phyloP scores from a whole-genome alignment of 495 filamentous ascomycete species.

The Penicillium coffeae region DNA sequence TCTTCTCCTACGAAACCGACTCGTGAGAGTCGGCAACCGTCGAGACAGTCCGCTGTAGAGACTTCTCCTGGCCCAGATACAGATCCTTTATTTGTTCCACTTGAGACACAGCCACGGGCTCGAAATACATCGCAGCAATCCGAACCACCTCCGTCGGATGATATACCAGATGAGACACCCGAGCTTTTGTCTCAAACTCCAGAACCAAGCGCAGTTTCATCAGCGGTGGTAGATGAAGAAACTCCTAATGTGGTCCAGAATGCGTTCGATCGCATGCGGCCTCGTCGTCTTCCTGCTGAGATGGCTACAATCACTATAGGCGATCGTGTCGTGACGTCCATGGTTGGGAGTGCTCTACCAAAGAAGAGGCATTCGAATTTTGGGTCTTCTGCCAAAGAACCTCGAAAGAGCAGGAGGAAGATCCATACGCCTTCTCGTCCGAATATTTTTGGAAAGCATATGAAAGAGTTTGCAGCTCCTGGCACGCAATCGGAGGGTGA shows the following conservation, averaged over 20 bases:
- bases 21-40: not conserved
- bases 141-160: not conserved
- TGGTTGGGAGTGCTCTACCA: slow-evolving; percentile 48
- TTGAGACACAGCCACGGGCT: not conserved
- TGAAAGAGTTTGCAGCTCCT: slow-evolving; percentile 73
- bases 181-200: slow-evolving; percentile 9
- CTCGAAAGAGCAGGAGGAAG: slow-evolving; percentile 26
- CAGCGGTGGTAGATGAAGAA: slow-evolving; percentile 20
- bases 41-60: not conserved
- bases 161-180: not conserved
- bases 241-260: slow-evolving; percentile 53
- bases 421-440: slow-evolving; percentile 43
- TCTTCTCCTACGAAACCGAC: slow-evolving; percentile 17
- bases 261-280: slow-evolving; percentile 64
- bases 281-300: slow-evolving; percentile 61
- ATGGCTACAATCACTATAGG: slow-evolving; percentile 89
- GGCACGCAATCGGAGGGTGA: slow-evolving; percentile 45
- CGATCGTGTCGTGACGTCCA: slow-evolving; percentile 64
- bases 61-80: not conserved
- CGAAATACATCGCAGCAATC: slow-evolving; percentile 7
- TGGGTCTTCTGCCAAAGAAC: slow-evolving; percentile 11
- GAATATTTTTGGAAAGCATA: slow-evolving; percentile 59
- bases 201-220: slow-evolving; percentile 13
- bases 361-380: slow-evolving; percentile 33
- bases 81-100: slow-evolving; percentile 1